phyloP scores from a whole-genome alignment of 306 rosid species.

The Abrus pulchellus region DNA sequence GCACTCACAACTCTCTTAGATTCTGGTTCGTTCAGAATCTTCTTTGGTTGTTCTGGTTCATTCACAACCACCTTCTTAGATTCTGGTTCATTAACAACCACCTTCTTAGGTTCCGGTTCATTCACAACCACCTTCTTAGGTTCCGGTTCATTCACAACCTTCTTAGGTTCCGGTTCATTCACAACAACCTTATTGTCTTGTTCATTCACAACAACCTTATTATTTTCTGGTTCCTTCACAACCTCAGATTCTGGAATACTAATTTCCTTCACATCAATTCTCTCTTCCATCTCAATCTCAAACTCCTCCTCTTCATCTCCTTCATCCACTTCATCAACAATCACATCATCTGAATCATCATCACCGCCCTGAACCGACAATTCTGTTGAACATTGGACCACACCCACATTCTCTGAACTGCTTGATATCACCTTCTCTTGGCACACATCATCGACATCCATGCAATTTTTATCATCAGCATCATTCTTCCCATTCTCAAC shows the following conservation, averaged over 20 bases:
- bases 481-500: slow-evolving; percentile 48
- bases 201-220: slow-evolving; percentile 45
- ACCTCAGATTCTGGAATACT: slow-evolving; percentile 52
- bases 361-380: slow-evolving; percentile 38
- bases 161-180: slow-evolving; percentile 48
- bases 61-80: slow-evolving; percentile 48
- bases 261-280: slow-evolving; percentile 74
- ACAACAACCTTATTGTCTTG: slow-evolving; percentile 35
- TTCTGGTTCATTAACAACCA: slow-evolving; percentile 48
- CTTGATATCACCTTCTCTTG: slow-evolving; percentile 64
- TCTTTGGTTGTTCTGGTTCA: slow-evolving; percentile 40
- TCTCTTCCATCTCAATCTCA: slow-evolving; percentile 59
- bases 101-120: slow-evolving; percentile 55
- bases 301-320: slow-evolving; percentile 48
- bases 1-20: slow-evolving; percentile 51
- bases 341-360: slow-evolving; percentile 29
- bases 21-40: slow-evolving; percentile 49
- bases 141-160: slow-evolving; percentile 53
- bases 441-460: slow-evolving; percentile 63
- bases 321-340: slow-evolving; percentile 34
- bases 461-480: slow-evolving; percentile 58
- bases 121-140: slow-evolving; percentile 46
- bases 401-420: slow-evolving; percentile 45
- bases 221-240: slow-evolving; percentile 52
- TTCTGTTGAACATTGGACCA: slow-evolving; percentile 49